Evolutionary conservation across 2,329 filamentous ascomycete genomes (phyloP).

Genomic region (Orbilia brochopaga): DNA sequence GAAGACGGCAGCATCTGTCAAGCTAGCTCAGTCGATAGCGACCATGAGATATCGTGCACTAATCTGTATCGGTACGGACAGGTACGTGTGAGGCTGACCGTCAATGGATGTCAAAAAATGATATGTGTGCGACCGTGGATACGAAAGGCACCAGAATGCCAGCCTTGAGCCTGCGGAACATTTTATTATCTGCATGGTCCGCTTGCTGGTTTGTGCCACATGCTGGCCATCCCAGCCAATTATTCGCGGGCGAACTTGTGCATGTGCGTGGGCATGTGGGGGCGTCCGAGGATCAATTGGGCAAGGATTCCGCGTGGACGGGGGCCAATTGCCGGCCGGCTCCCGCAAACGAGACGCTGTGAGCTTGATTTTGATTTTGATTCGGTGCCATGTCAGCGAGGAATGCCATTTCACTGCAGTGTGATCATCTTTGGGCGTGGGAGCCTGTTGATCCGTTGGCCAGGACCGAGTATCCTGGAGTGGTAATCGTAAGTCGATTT

Average conservation of each 20-base stretch:
- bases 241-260: slow-evolving; percentile 12
- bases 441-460: neutral
- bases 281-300: slow-evolving; percentile 23
- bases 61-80: neutral
- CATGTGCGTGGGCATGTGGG: slow-evolving; percentile 30
- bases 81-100: neutral
- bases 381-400: neutral
- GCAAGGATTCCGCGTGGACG: slow-evolving; percentile 25
- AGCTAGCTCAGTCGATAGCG: neutral
- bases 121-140: neutral
- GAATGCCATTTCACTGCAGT: neutral
- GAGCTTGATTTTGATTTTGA: neutral
- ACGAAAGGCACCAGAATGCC: neutral
- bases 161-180: neutral
- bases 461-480: neutral
- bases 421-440: neutral
- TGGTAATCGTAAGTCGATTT: no score
- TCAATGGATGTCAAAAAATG: neutral
- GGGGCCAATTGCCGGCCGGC: slow-evolving; percentile 5
- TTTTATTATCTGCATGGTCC: neutral
- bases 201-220: slow-evolving; percentile 24
- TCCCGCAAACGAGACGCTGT: neutral
- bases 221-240: neutral
- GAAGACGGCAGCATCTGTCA: neutral
- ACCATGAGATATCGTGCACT: neutral